phyloP scores from a whole-genome alignment of 2,329 filamentous ascomycete species.

The Phialophora expanda region DNA sequence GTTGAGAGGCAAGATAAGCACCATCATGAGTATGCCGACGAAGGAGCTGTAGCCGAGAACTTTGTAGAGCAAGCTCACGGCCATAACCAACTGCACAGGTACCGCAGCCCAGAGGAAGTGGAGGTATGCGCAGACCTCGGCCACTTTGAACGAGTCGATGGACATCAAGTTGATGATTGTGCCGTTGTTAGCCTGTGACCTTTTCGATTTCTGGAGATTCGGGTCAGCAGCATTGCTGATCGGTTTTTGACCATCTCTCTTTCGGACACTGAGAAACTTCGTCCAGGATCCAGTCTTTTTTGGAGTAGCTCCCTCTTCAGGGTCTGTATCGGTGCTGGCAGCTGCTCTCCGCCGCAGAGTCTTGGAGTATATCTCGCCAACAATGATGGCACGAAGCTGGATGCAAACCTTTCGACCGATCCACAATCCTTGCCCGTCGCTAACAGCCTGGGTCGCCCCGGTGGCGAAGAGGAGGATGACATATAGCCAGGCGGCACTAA shows the following conservation, averaged over 20 bases:
- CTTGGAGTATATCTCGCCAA: constrained; percentile 97
- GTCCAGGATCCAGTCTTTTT: constrained; percentile 47
- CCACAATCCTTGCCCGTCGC: constrained; percentile 86
- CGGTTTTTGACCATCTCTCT: constrained; percentile 53
- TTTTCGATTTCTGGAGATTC: constrained; percentile 46
- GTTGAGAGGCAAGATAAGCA: constrained; percentile 85
- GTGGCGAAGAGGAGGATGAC: constrained; percentile 87
- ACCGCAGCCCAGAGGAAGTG: constrained; percentile 95
- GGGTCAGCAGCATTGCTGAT: constrained; percentile 31
- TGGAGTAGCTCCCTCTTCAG: constrained; percentile 61
- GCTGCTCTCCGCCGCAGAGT: constrained; percentile 88
- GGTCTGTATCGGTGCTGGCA: constrained; percentile 73
- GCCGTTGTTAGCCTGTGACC: constrained; percentile 85
- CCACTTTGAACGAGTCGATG: constrained; percentile 98
- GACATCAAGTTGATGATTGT: constrained; percentile 99
- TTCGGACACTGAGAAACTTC: constrained; percentile 59
- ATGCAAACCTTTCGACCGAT: constrained; percentile 94
- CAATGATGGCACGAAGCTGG: constrained; percentile 87
- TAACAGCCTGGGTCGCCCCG: constrained; percentile 78
- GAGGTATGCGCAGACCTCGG: constrained; percentile 90
- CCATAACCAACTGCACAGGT: constrained; percentile 83
- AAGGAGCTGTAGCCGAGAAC: constrained; percentile 93
- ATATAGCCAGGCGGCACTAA: constrained; percentile 93
- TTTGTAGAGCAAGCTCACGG: constrained; percentile 80
- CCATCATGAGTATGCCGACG: constrained; percentile 89